Base-by-base conservation (phyloP, 2,329 filamentous ascomycete species). In the Seiridium unicorne region DNA sequence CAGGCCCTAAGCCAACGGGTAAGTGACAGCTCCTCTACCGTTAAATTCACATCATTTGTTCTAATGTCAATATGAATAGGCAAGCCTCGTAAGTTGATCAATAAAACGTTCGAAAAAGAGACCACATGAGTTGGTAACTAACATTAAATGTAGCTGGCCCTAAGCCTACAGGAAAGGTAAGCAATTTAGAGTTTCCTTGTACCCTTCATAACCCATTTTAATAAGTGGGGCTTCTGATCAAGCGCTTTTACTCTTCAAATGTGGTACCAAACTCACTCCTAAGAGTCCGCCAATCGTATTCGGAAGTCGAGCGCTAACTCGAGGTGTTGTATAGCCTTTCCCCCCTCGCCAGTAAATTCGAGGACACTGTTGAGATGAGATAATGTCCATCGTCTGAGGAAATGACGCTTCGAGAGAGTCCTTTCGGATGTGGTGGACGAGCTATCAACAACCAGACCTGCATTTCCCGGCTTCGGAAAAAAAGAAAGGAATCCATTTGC, bases 161-260 rank as follows among this genome's bases (percentile, higher is more conserved):
- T 34, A 56, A 56, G 44, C 54, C 54, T 13, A 57, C 54, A 7
- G 54, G 54, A 13, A 44, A 51, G 49, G 49, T 51, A n/a, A 9
- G 18, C 18, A 26, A 3, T n/a, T 13, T 42, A 7, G 7, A 7
- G 13, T 42, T 26, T 13, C 7, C 7, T 42, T 42, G 13, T 26
- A 2, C 18, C 18, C 18, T 26, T 26, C 18, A 26, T 26, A 26
- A 26, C 18, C 18, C 18, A 26, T 26, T 2, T 26, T 26, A 26
- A 26, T 26, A 26, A 26, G 2, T 26, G 1, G 1, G 18, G 18
- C 18, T 26, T 26, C 18, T 26, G 18, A 26, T 1, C 1, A 26
- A 26, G 18, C 18, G 18, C 18, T 26, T 26, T 26, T 26, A 26
- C 18, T 26, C 18, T 26, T 26, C 1, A 26, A 26, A 26, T 26